These are phyloP conservation scores for Acanthamoeba culbertsoni DNA, from an alignment of 208 protist species.

Conservation along the genomic window DNA sequence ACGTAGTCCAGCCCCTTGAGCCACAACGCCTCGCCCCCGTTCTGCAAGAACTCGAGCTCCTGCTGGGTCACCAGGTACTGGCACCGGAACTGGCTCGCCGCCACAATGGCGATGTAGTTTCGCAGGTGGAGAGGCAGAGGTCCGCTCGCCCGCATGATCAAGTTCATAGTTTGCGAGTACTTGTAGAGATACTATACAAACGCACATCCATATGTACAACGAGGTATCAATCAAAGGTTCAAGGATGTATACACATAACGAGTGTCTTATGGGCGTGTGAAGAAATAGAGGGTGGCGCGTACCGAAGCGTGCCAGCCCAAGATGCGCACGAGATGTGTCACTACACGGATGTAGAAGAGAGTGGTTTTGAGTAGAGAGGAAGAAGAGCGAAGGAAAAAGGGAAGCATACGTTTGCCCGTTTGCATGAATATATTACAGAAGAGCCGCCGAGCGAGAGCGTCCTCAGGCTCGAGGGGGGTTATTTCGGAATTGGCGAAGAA, in stretches of 20 bases:
- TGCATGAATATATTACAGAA: background rate
- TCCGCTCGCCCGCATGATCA: constrained; percentile 64
- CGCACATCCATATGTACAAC: background rate
- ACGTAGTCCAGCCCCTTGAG: constrained; percentile 65
- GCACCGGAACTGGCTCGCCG: background rate
- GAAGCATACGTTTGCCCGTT: background rate
- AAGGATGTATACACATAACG: too few relatives aligned
- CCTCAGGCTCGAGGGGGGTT: background rate
- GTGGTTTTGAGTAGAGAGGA: background rate
- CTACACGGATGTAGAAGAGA: background rate
- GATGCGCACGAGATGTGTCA: background rate
- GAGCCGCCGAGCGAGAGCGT: background rate
- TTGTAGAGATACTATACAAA: background rate
- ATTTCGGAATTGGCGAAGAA: background rate
- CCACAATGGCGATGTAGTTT: constrained; percentile 74
- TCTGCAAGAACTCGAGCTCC: constrained; percentile 68
- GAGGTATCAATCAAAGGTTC: too few relatives aligned
- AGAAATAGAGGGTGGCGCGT: too few relatives aligned
- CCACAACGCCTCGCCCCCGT: constrained; percentile 71
- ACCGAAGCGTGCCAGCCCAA: background rate
- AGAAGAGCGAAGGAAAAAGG: background rate
- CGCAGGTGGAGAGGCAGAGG: constrained; percentile 66
- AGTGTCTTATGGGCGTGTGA: too few relatives aligned
- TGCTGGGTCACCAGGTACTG: constrained; percentile 64
- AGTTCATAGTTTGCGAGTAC: background rate